Conservation (phyloP, 2,329 filamentous ascomycete species). For the Arachnopeziza araneosa region DNA sequence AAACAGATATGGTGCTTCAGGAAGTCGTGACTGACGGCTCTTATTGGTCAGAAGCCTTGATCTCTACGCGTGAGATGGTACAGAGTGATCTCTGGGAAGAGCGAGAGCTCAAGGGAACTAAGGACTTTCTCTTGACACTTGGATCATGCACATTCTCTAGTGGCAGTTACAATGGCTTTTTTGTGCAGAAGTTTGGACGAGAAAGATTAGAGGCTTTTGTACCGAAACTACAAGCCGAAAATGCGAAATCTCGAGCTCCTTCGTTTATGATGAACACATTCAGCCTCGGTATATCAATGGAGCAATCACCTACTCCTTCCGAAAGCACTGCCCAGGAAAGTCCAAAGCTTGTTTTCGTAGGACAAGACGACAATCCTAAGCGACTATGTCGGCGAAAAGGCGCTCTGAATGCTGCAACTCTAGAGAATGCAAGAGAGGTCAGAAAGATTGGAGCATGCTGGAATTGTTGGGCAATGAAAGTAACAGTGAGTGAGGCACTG, state of each 20-base stretch:
- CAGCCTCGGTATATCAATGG: not conserved
- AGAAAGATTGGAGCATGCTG: conserved; percentile 21
- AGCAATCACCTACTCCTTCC: not conserved
- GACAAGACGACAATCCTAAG: conserved; percentile 3
- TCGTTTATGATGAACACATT: not conserved
- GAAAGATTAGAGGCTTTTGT: not conserved
- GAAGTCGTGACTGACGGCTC: not conserved
- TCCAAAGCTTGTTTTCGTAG: conserved; percentile 11
- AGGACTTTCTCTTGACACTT: conserved; percentile 18
- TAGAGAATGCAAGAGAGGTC: conserved; percentile 16
- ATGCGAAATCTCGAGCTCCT: not conserved
- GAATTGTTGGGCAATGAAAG: conserved; percentile 23
- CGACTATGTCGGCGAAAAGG: conserved; percentile 11
- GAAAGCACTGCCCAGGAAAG: not conserved
- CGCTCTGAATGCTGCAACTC: conserved; percentile 10
- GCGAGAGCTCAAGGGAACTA: conserved; percentile 15
- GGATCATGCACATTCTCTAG: conserved; percentile 11
- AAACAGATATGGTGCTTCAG: conserved; percentile 14
- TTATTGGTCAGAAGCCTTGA: not conserved
- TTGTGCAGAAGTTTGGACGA: conserved; percentile 14
- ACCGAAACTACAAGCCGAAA: not conserved
- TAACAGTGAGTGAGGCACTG: conserved; percentile 11
- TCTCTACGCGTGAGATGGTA: conserved; percentile 8
- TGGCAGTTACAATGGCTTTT: conserved; percentile 20
- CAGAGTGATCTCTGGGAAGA: conserved; percentile 10